Percentiles rank a stretch among this genome's conserved stretches.
Evolutionary conservation across 495 filamentous ascomycete species (phyloP).

Genomic region (Aspergillus nanangensis): DNA sequence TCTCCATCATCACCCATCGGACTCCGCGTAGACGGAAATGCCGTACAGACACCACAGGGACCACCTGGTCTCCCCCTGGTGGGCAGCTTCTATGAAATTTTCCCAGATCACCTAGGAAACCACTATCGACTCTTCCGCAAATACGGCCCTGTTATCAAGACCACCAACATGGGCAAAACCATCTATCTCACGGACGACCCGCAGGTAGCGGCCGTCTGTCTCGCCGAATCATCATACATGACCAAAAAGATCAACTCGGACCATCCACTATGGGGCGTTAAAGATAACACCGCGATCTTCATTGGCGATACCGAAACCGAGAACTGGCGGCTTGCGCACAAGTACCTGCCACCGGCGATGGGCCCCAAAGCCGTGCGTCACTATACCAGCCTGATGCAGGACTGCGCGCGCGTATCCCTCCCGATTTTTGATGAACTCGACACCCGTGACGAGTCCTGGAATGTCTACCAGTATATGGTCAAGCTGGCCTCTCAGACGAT

Average conservation of each 20-base stretch:
- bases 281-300: slow-evolving; percentile 48
- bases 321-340: slow-evolving; percentile 44
- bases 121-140: slow-evolving; percentile 50
- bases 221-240: slow-evolving; percentile 43
- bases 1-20: slow-evolving; percentile 22
- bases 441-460: slow-evolving; percentile 39
- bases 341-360: slow-evolving; percentile 51
- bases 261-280: slow-evolving; percentile 48
- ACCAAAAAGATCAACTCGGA: slow-evolving; percentile 47
- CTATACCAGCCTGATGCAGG: slow-evolving; percentile 48
- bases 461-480: slow-evolving; percentile 55
- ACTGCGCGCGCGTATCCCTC: slow-evolving; percentile 32
- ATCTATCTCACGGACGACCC: slow-evolving; percentile 49
- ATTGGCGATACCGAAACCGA: slow-evolving; percentile 46
- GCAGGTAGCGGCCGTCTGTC: slow-evolving; percentile 25
- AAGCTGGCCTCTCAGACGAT: slow-evolving; percentile 50
- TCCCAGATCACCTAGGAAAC: slow-evolving; percentile 56
- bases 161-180: slow-evolving; percentile 48
- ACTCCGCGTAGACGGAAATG: slow-evolving; percentile 40
- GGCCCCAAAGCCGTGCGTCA: slow-evolving; percentile 50
- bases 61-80: slow-evolving; percentile 45
- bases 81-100: slow-evolving; percentile 52
- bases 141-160: slow-evolving; percentile 53
- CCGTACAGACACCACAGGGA: slow-evolving; percentile 38
- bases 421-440: slow-evolving; percentile 49